Percentiles rank a stretch among this genome's conserved stretches.
phyloP scores from a whole-genome alignment of 1,284 basidiomycete genomes.

The Macrocybe sp. region DNA sequence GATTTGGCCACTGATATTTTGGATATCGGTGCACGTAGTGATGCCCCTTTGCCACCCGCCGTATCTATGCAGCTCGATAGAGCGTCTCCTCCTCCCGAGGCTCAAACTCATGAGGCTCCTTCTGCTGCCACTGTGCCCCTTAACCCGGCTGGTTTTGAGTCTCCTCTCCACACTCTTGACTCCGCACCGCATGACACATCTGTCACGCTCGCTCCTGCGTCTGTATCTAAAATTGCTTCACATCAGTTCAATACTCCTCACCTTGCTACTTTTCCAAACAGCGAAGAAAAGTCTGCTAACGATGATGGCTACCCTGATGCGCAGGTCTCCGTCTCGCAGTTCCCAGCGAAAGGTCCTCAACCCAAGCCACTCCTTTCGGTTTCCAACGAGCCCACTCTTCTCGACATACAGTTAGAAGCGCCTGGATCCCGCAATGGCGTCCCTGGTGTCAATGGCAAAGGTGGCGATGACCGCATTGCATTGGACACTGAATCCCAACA shows the following conservation, averaged over 20 bases:
- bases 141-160: constrained; percentile 9
- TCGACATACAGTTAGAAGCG: constrained; percentile 31
- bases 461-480: constrained; percentile 6
- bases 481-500: constrained; percentile 7
- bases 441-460: constrained; percentile 8
- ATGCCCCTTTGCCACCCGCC: too few relatives aligned
- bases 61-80: too few relatives aligned
- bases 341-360: constrained; percentile 11
- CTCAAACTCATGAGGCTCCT: constrained; percentile 9
- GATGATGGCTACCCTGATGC: constrained; percentile 34
- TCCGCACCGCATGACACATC: constrained; percentile 12
- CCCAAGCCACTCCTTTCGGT: constrained; percentile 32
- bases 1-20: too few relatives aligned
- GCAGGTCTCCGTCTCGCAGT: constrained; percentile 25
- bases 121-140: constrained; percentile 9
- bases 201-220: constrained; percentile 28
- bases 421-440: constrained; percentile 5
- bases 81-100: constrained; percentile 9
- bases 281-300: constrained; percentile 42
- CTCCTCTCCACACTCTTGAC: constrained; percentile 12
- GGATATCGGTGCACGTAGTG: too few relatives aligned
- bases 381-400: constrained; percentile 43
- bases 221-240: constrained; percentile 37
- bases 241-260: constrained; percentile 27
- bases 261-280: constrained; percentile 26